Conservation (phyloP, 179 eudicot species). For the Spinacia oleracea region DNA sequence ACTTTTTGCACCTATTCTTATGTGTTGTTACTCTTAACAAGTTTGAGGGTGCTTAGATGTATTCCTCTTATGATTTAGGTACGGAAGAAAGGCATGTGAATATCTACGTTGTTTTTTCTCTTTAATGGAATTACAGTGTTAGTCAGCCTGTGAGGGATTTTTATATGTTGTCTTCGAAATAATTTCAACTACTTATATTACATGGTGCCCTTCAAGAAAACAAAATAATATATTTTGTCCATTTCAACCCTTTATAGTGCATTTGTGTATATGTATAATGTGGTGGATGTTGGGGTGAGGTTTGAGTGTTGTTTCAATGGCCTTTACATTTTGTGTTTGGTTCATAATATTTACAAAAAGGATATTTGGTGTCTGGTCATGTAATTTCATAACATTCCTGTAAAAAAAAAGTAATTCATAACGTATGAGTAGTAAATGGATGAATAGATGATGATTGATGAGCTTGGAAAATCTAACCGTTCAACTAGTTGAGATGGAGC, state of each 20-base stretch:
- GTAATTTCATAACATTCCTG: too few relatives aligned
- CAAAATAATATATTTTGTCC: too few relatives aligned
- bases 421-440: too few relatives aligned
- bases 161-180: not conserved
- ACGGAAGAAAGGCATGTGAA: not conserved
- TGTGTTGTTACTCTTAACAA: not conserved
- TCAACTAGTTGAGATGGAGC: not conserved
- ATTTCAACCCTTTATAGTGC: too few relatives aligned
- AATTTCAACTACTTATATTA: not conserved
- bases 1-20: not conserved
- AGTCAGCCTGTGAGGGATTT: not conserved
- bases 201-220: not conserved
- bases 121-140: not conserved
- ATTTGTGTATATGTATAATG: too few relatives aligned
- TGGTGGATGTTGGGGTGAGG: too few relatives aligned
- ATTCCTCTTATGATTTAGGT: not conserved
- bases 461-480: too few relatives aligned
- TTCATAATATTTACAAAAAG: too few relatives aligned
- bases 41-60: not conserved
- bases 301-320: too few relatives aligned
- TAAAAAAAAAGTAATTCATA: too few relatives aligned
- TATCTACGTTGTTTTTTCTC: not conserved
- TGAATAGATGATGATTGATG: too few relatives aligned
- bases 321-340: not conserved
- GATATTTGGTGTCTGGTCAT: too few relatives aligned